Percentiles rank a stretch among this genome's conserved stretches.
These are phyloP conservation scores for Bipolaris sorokiniana DNA, from an alignment of 2,329 filamentous ascomycete genomes.

Conservation along the genomic window DNA sequence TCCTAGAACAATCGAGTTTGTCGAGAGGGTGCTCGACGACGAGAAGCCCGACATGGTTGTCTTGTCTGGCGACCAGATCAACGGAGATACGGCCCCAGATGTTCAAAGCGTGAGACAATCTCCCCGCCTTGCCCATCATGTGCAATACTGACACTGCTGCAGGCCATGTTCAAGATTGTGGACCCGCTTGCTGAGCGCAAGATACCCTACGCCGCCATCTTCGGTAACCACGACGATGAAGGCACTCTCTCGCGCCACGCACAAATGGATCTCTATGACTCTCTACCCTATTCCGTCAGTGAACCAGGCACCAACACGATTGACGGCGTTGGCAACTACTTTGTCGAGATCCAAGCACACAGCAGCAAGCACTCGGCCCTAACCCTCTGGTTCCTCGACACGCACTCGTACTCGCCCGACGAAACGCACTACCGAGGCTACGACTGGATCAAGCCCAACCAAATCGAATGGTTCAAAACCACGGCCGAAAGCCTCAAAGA, in stretches of 20 bases:
- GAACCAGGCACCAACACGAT: slow-evolving; percentile 79
- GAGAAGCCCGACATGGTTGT: slow-evolving; percentile 94
- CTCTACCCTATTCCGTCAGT: slow-evolving; percentile 89
- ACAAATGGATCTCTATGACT: slow-evolving; percentile 86
- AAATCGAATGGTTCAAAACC: slow-evolving; percentile 92
- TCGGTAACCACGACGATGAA: slow-evolving; percentile 98
- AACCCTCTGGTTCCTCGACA: slow-evolving; percentile 93
- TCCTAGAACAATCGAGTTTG: slow-evolving; percentile 86
- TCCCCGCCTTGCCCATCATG: neutral
- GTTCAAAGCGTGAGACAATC: slow-evolving; percentile 72
- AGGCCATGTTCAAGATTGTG: slow-evolving; percentile 93
- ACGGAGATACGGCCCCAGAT: slow-evolving; percentile 90
- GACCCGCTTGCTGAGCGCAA: slow-evolving; percentile 83
- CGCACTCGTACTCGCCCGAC: slow-evolving; percentile 89
- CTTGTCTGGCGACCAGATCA: slow-evolving; percentile 91
- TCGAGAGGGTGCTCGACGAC: slow-evolving; percentile 81
- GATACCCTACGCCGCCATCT: slow-evolving; percentile 91
- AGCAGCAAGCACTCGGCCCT: slow-evolving; percentile 87
- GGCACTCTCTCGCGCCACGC: slow-evolving; percentile 75
- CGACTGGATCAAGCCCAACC: slow-evolving; percentile 93
- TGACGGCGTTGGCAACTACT: slow-evolving; percentile 93
- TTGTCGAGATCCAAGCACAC: slow-evolving; percentile 84
- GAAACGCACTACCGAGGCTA: slow-evolving; percentile 89
- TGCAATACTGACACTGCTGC: slow-evolving; percentile 22
- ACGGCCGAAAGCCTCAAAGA: slow-evolving; percentile 72